A percentile compares a stretch with the other conserved stretches of the same genome.
These are phyloP conservation scores for Myrica gale DNA, from an alignment of 306 rosid genomes.

Conservation along the genomic window DNA sequence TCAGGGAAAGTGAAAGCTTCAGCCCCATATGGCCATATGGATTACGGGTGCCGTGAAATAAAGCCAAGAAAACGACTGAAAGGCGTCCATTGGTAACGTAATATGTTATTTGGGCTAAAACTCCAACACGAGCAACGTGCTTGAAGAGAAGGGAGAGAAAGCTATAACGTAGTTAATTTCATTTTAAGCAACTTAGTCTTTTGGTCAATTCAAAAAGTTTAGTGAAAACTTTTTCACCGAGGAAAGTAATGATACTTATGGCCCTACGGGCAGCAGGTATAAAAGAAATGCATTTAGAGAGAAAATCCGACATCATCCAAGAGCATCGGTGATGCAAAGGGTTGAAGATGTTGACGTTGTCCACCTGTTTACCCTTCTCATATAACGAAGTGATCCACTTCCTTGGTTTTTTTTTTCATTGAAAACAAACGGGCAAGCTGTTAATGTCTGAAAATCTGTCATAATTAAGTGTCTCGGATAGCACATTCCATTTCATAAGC, in stretches of 20 bases:
- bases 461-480: too few species aligned
- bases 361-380: background rate
- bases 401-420: background rate
- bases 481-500: too few species aligned
- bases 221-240: background rate
- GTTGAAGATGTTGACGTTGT: background rate
- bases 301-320: slow-evolving; percentile 27
- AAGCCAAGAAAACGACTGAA: background rate
- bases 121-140: too few species aligned
- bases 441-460: background rate
- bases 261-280: background rate
- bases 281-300: background rate
- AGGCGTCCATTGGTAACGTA: background rate
- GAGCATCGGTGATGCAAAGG: slow-evolving; percentile 1
- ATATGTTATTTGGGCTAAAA: too few species aligned
- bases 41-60: background rate
- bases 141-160: too few species aligned
- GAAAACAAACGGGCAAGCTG: background rate
- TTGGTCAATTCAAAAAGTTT: background rate
- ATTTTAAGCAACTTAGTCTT: background rate
- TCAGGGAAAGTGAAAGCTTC: background rate
- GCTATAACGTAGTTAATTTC: background rate
- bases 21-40: background rate
- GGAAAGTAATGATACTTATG: background rate
- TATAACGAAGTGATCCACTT: background rate